Base-by-base conservation (phyloP, 352 stramenopile genomes). In the Peronospora belbahrii region DNA sequence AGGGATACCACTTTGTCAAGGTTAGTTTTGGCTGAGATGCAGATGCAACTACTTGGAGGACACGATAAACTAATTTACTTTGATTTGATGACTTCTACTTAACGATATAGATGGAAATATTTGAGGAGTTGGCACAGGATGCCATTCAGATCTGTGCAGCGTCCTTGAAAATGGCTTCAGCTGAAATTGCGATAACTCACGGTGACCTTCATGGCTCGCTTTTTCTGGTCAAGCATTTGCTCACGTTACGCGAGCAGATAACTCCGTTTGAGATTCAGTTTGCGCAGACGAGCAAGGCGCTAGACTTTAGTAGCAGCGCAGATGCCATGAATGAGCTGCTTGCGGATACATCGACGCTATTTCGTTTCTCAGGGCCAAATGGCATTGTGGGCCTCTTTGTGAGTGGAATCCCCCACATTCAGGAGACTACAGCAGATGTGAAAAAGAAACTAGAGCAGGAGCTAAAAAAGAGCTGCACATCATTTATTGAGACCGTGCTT, bases 181-280 rank as follows among this genome's bases (percentile, higher is more conserved):
- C 73, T 2, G 77, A 88, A 40, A 62, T 92, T 13, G 68, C 61
- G 1, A 74, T 53, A 4, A 45, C 58, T 2, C 74, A 84, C 33
- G 72, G 73, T 2, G 25, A 62, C 4, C 46, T 88, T 9, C 69
- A 92, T 43, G 81, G 81, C 6, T 68, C 71, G 3, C 48, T 92
- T 3, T 92, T 92, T 46, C 58, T 92, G 4, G 69, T 92, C 15
- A 88, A 89, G 48, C 81, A 92, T 45, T 41, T 90, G 30, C 71
- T 93, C 1, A 93, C 79, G 24, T 52, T 93, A 22, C 74, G 81
- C 6, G 81, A 93, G 36, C 81, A 88, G 48, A 88, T 93, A 45
- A 87, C 78, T 19, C 81, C 78, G 22, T 93, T 93, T 19, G 76
- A 93, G 24, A 88, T 90, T 52, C 73, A 83, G 31, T 88, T 90